Conservation (phyloP, 345 rosid genomes). For the Chamaenerion angustifolium region DNA sequence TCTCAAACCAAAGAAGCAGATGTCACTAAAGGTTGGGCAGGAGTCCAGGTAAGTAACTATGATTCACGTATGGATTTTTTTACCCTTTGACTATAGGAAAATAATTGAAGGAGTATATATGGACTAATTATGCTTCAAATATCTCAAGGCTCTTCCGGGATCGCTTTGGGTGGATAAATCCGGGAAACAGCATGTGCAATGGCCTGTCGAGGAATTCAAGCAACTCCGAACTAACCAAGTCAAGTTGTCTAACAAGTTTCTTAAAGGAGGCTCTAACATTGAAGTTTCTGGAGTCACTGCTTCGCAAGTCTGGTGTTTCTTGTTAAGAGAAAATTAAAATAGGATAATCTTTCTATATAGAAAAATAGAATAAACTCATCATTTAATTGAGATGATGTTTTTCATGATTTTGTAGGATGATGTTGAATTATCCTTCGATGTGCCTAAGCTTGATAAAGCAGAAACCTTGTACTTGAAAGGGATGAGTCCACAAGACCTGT, state of each 20-base stretch:
- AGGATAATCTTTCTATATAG: no score
- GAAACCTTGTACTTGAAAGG: slow-evolving; percentile 36
- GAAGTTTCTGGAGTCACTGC: slow-evolving; percentile 48
- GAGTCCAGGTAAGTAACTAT: slow-evolving; percentile 53
- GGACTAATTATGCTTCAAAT: no score
- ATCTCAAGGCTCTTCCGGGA: slow-evolving; percentile 50
- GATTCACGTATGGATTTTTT: no score
- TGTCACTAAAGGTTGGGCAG: slow-evolving; percentile 41
- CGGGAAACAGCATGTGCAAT: slow-evolving; percentile 48
- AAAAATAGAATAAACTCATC: no score
- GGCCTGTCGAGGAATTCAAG: slow-evolving; percentile 58
- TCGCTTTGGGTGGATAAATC: slow-evolving; percentile 36
- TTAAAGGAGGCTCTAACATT: slow-evolving; percentile 24
- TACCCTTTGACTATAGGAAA: no score
- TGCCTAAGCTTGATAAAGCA: slow-evolving; percentile 29
- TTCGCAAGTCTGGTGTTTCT: no score
- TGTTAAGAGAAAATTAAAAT: no score
- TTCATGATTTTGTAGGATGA: slow-evolving; percentile 47
- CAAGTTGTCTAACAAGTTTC: slow-evolving; percentile 14
- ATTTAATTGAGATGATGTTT: no score
- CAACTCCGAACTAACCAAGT: slow-evolving; percentile 26
- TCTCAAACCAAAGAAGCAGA: slow-evolving; percentile 17
- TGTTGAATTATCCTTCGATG: slow-evolving; percentile 42
- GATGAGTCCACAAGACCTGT: slow-evolving; percentile 46
- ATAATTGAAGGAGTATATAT: no score